Conservation (phyloP, 2,329 filamentous ascomycete species). For the Paraphoma chrysanthemicola region DNA sequence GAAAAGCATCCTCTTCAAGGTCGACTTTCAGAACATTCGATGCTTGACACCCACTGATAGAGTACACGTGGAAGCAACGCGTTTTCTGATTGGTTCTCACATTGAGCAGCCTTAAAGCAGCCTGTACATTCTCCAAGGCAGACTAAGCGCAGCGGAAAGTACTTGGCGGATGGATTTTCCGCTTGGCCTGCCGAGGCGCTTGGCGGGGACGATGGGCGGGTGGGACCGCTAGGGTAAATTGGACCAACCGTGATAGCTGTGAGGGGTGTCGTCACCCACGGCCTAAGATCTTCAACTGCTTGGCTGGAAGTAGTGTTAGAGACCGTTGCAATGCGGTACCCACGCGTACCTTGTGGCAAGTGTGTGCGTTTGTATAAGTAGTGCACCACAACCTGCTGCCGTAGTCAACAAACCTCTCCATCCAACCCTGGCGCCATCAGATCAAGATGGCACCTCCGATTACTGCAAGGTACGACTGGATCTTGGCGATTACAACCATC, state of each 20-base stretch:
- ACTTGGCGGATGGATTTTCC: conserved; percentile 15
- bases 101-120: conserved; percentile 1
- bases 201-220: conserved; percentile 7
- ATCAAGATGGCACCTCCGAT: conserved; percentile 22
- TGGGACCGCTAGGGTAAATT: conserved; percentile 1
- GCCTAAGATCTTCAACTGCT: not conserved
- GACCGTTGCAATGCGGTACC: not conserved
- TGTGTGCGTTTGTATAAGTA: conserved; percentile 16
- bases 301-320: conserved; percentile 9
- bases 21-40: conserved; percentile 3
- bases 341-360: conserved; percentile 13
- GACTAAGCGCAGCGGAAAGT: conserved; percentile 16
- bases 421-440: not conserved
- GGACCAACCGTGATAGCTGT: conserved; percentile 10
- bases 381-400: not conserved
- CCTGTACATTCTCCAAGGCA: conserved; percentile 16
- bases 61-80: conserved; percentile 8
- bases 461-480: conserved; percentile 49
- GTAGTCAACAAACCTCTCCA: conserved; percentile 3
- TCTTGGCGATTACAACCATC: conserved; percentile 49
- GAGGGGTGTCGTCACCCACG: no score
- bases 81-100: conserved; percentile 9
- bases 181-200: conserved; percentile 12
- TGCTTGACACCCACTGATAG: conserved; percentile 10
- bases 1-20: not conserved